A percentile compares a stretch with the other conserved stretches of the same genome.
phyloP scores from a whole-genome alignment of 352 stramenopile genomes.

The Hyphochytrium catenoides region DNA sequence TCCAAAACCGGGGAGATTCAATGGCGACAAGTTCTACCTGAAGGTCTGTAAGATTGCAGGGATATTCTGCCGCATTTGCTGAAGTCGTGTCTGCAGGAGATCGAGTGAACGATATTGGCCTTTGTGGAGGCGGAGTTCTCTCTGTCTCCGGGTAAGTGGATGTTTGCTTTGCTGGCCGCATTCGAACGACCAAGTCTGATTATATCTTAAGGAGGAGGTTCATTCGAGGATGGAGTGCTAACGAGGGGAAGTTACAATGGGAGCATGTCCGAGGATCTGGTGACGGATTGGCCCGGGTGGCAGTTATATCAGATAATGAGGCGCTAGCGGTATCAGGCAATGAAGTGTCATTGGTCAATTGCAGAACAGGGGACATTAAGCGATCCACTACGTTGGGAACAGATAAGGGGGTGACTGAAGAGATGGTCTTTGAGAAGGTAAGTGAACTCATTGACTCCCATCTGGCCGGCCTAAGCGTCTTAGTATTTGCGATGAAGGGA shows the following conservation, averaged over 20 bases:
- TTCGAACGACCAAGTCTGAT: neutral
- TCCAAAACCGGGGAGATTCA: slow-evolving; percentile 34
- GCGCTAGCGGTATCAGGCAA: no score
- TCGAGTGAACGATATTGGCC: slow-evolving; percentile 28
- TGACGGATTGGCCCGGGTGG: no score
- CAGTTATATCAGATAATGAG: no score
- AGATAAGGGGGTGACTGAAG: no score
- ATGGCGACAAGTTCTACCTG: slow-evolving; percentile 34
- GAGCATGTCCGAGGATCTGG: no score
- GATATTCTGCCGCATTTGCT: neutral
- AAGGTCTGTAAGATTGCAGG: slow-evolving; percentile 11
- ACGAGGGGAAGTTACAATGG: neutral
- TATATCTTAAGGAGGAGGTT: slow-evolving; percentile 8
- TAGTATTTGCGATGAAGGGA: no score
- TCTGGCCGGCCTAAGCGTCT: no score
- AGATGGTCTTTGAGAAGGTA: no score
- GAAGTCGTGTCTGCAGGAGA: slow-evolving; percentile 15
- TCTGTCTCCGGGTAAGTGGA: slow-evolving; percentile 26
- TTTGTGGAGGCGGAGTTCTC: slow-evolving; percentile 34
- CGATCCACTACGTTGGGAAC: no score
- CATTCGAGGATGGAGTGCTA: slow-evolving; percentile 1
- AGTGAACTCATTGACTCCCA: no score
- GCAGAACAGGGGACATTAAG: no score
- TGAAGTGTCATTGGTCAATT: no score
- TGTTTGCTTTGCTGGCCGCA: neutral